These are phyloP conservation scores for Micractinium sp. DNA, from an alignment of 139 green algal species.

Conservation along the genomic window DNA sequence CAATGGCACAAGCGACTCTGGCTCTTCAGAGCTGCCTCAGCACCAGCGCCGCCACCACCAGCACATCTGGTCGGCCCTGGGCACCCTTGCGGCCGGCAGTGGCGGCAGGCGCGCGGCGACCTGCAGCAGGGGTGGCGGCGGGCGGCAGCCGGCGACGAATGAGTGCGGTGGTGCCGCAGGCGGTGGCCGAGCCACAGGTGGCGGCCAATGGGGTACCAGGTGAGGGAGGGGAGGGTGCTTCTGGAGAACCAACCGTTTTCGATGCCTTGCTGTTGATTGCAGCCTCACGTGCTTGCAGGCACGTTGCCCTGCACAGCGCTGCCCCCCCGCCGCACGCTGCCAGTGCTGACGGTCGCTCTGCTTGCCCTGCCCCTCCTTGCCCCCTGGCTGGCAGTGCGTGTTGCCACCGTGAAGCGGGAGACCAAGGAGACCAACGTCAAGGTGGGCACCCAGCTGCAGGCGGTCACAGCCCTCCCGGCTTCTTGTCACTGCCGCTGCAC, in stretches of 20 bases:
- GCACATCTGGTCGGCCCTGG: constrained; percentile 18
- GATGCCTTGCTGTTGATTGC: background rate
- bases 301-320: background rate
- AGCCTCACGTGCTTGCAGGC: background rate
- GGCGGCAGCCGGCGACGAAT: constrained; percentile 6
- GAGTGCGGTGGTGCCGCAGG: constrained; percentile 16
- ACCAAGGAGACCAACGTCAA: constrained; percentile 96
- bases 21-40: background rate
- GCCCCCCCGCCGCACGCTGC: background rate
- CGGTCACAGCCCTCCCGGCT: no score
- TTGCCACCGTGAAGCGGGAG: constrained; percentile 62
- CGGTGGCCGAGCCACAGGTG: background rate
- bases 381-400: background rate
- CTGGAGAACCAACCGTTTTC: no score
- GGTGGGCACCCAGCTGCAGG: background rate
- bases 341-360: background rate
- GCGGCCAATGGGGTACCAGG: background rate
- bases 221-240: background rate
- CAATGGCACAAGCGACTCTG: background rate
- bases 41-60: background rate
- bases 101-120: background rate
- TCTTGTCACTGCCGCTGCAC: background rate
- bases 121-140: background rate
- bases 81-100: background rate
- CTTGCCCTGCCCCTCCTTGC: background rate